Percentiles rank a stretch among this genome's conserved stretches.
These are phyloP conservation scores for Amphicarpaea edgeworthii DNA, from an alignment of 306 rosid genomes.

Conservation along the genomic window DNA sequence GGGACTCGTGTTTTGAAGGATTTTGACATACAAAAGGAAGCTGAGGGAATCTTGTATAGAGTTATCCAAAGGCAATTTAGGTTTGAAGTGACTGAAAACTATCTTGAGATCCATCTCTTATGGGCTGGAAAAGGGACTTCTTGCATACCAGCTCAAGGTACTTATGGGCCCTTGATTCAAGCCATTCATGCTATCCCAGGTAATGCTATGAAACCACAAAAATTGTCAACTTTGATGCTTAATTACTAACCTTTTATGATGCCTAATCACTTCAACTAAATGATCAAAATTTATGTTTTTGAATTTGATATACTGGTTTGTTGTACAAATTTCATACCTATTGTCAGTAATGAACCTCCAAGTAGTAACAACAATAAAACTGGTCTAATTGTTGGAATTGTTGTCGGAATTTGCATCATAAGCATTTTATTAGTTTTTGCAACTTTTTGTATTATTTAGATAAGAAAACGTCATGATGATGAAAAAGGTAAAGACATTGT, in stretches of 20 bases:
- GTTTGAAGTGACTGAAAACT: slow-evolving; percentile 64
- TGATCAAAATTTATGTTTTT: not conserved
- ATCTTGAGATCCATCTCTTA: slow-evolving; percentile 83
- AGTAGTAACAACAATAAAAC: slow-evolving; percentile 54
- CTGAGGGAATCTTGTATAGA: slow-evolving; percentile 58
- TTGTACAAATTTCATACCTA: slow-evolving; percentile 66
- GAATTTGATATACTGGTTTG: slow-evolving; percentile 27
- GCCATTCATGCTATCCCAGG: slow-evolving; percentile 83
- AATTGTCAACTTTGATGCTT: slow-evolving; percentile 13
- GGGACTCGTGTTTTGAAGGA: slow-evolving; percentile 63
- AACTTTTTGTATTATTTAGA: slow-evolving; percentile 47
- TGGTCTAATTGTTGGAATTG: slow-evolving; percentile 66
- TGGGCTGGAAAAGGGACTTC: too few species aligned
- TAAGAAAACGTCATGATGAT: slow-evolving; percentile 56
- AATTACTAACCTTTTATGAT: slow-evolving; percentile 7
- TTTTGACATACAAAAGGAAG: slow-evolving; percentile 72
- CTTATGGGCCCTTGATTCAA: slow-evolving; percentile 80
- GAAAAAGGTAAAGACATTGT: slow-evolving; percentile 62
- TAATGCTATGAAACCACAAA: slow-evolving; percentile 47
- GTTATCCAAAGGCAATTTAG: slow-evolving; percentile 50
- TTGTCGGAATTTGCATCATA: slow-evolving; percentile 66
- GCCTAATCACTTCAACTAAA: not conserved
- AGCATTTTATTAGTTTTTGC: slow-evolving; percentile 47
- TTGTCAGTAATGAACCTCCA: slow-evolving; percentile 64
- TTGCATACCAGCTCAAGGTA: slow-evolving; percentile 67